These are phyloP conservation scores for Mortierella sp. DNA, from an alignment of 371 early-diverging fungal genomes.

Conservation along the genomic window DNA sequence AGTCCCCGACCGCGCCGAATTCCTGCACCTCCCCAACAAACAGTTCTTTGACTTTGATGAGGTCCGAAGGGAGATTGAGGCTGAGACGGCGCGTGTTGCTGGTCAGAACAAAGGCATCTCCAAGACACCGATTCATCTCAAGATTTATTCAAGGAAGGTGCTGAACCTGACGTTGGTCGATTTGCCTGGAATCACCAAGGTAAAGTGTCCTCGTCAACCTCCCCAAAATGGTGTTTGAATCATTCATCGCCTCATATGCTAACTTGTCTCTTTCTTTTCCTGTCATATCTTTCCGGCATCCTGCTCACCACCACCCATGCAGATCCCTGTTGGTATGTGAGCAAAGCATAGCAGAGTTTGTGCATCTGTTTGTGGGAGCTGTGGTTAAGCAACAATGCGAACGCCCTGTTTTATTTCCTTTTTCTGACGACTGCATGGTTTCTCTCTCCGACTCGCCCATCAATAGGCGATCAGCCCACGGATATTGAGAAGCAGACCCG, in stretches of 20 bases:
- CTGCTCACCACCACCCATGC: not conserved
- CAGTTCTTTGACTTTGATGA: conserved; percentile 85
- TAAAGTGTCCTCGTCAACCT: conserved; percentile 25
- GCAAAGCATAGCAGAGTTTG: not conserved
- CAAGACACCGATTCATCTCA: conserved; percentile 88
- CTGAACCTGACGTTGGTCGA: conserved; percentile 93
- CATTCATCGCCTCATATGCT: no score
- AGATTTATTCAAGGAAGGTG: conserved; percentile 87
- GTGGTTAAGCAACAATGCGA: not conserved
- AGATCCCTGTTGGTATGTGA: conserved; percentile 61
- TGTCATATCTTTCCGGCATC: not conserved
- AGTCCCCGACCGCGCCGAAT: conserved; percentile 74
- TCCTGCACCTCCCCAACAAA: conserved; percentile 79
- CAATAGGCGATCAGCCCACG: conserved; percentile 52
- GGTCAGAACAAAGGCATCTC: conserved; percentile 91
- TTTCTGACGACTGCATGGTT: not conserved
- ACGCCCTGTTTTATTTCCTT: conserved; percentile 2
- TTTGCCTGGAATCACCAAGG: conserved; percentile 94
- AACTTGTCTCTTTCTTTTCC: not conserved
- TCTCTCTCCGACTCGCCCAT: conserved; percentile 4
- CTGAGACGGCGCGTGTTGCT: conserved; percentile 88
- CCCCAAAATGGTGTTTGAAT: no score
- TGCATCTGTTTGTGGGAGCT: not conserved
- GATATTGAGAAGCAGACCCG: conserved; percentile 93
- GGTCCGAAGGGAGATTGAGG: conserved; percentile 89